phyloP scores from a whole-genome alignment of 306 rosid species.

The Prunus campanulata region DNA sequence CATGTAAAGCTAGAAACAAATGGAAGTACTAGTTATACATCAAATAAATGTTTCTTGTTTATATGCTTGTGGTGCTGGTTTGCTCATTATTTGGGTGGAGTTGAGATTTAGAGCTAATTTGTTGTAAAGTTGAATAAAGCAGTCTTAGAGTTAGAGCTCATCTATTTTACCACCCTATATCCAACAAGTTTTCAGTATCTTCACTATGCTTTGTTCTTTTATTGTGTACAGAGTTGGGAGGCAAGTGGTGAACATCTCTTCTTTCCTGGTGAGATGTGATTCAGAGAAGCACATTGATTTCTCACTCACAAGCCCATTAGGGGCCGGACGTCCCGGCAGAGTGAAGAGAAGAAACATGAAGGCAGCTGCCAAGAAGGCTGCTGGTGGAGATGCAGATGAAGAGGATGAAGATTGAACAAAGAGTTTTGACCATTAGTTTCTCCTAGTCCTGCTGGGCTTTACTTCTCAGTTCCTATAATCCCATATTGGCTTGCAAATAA shows the following conservation, averaged over 20 bases:
- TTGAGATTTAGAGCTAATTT: not conserved
- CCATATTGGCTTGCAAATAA: not conserved
- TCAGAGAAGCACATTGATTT: conserved; percentile 78
- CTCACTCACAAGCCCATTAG: conserved; percentile 63
- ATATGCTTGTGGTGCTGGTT: not conserved
- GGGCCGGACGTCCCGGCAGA: conserved; percentile 67
- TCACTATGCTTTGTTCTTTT: not conserved
- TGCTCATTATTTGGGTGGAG: not conserved
- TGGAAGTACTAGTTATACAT: not conserved
- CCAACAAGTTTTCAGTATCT: not conserved
- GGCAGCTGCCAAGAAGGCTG: conserved; percentile 71
- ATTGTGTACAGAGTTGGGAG: conserved; percentile 57
- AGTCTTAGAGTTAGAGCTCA: not conserved
- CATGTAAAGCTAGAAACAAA: not conserved
- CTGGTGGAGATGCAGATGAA: conserved; percentile 71
- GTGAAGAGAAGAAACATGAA: conserved; percentile 61
- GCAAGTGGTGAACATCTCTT: conserved; percentile 71
- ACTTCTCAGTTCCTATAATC: not conserved
- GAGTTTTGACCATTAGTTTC: not conserved
- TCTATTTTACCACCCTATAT: not conserved
- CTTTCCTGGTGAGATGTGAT: conserved; percentile 67
- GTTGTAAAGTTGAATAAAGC: not conserved
- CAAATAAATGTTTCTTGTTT: not conserved
- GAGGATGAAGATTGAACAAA: conserved; percentile 61
- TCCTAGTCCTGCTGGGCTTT: not conserved